phyloP scores from a whole-genome alignment of 192 early-diverging fungal species.

The Umbelopsis isabellina region DNA sequence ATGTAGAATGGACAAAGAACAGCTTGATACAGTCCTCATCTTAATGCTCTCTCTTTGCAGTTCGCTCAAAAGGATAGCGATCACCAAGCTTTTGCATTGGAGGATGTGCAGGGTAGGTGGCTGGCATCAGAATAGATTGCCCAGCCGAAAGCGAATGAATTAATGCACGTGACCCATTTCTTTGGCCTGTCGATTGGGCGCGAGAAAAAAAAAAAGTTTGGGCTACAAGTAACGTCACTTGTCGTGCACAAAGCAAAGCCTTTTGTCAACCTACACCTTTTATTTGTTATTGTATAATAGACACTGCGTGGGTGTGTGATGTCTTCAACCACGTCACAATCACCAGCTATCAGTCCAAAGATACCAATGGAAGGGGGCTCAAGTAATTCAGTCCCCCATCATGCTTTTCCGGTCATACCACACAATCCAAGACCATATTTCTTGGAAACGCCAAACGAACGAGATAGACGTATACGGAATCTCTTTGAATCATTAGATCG shows the following conservation, averaged over 20 bases:
- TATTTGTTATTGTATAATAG: not conserved
- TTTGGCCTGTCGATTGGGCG: not conserved
- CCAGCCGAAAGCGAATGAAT: too few relatives aligned
- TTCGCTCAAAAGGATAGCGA: too few relatives aligned
- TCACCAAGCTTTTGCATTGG: too few relatives aligned
- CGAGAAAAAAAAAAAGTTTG: slow-evolving; percentile 5
- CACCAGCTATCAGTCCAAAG: slow-evolving; percentile 5
- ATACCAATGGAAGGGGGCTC: not conserved
- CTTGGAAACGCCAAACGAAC: slow-evolving; percentile 36
- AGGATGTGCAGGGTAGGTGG: too few relatives aligned
- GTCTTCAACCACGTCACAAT: slow-evolving; percentile 16
- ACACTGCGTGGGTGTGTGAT: slow-evolving; percentile 6
- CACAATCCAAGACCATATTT: slow-evolving; percentile 32
- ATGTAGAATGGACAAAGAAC: too few relatives aligned
- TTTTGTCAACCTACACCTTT: not conserved
- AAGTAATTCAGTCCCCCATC: not conserved
- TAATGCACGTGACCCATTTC: not conserved
- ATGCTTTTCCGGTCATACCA: not conserved
- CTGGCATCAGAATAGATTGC: too few relatives aligned
- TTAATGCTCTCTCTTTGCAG: too few relatives aligned
- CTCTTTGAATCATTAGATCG: slow-evolving; percentile 44
- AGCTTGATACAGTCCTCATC: too few relatives aligned
- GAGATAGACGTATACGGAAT: slow-evolving; percentile 40
- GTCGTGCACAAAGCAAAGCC: too few relatives aligned
- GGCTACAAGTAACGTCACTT: slow-evolving; percentile 4